These are phyloP conservation scores for Zychaea mexicana DNA, from an alignment of 371 early-diverging fungal species.

Conservation along the genomic window DNA sequence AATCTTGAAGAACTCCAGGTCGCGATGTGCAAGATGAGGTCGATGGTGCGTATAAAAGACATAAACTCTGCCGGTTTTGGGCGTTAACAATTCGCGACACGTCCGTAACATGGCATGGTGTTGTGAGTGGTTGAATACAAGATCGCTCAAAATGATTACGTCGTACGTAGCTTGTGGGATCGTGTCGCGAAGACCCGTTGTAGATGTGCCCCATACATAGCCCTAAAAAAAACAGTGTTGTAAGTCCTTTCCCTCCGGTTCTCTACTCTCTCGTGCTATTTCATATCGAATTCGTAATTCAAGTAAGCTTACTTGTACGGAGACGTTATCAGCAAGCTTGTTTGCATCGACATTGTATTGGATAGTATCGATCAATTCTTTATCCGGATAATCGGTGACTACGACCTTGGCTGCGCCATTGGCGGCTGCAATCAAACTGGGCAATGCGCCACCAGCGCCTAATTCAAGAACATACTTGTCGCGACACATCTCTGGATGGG, in stretches of 20 bases:
- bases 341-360: conserved; percentile 62
- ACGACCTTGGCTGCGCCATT: conserved; percentile 81
- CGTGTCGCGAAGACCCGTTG: conserved; percentile 44
- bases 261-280: not conserved
- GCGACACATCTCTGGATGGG: conserved; percentile 53
- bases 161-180: conserved; percentile 62
- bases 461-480: conserved; percentile 83
- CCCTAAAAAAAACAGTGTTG: conserved; percentile 48
- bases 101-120: conserved; percentile 73
- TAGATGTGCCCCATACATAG: conserved; percentile 86
- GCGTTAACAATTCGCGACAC: conserved; percentile 62
- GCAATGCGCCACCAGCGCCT: conserved; percentile 91
- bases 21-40: conserved; percentile 74
- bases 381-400: conserved; percentile 91
- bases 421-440: conserved; percentile 75
- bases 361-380: conserved; percentile 79
- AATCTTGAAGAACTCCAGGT: conserved; percentile 81
- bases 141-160: conserved; percentile 85
- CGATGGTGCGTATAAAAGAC: conserved; percentile 74
- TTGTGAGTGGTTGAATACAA: conserved; percentile 91
- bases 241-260: no score
- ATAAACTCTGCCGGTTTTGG: conserved; percentile 59
- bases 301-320: conserved; percentile 27
- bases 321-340: conserved; percentile 27
- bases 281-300: not conserved